Conservation (phyloP, 768 basidiomycete genomes). For the Tremella yokohamensis region DNA sequence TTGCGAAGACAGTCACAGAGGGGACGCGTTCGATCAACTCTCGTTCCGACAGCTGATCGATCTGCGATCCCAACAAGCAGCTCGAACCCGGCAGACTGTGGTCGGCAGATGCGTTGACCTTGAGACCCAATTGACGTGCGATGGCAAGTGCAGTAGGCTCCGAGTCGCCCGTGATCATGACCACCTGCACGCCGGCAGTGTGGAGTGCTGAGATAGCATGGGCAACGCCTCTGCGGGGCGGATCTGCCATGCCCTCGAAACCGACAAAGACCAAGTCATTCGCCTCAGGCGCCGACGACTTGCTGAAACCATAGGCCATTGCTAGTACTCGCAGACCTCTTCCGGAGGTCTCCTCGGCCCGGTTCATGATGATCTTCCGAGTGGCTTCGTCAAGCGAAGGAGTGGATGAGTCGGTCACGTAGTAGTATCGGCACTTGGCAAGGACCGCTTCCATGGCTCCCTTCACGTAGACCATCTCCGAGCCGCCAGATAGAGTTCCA, state of each 20-base stretch:
- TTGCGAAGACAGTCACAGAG: conserved; percentile 79
- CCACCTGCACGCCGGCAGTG: conserved; percentile 83
- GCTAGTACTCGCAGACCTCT: conserved; percentile 82
- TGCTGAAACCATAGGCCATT: conserved; percentile 74
- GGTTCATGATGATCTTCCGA: conserved; percentile 63
- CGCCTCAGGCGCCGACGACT: conserved; percentile 44
- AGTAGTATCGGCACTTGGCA: conserved; percentile 80
- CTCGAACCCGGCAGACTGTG: conserved; percentile 30
- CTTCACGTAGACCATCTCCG: conserved; percentile 83
- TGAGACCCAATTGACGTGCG: conserved; percentile 76
- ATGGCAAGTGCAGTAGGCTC: conserved; percentile 86
- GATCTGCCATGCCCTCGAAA: conserved; percentile 93
- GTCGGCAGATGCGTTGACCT: conserved; percentile 55
- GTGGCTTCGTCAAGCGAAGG: conserved; percentile 70
- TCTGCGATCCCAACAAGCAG: conserved; percentile 72
- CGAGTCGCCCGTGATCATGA: conserved; percentile 97
- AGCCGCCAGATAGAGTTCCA: conserved; percentile 61
- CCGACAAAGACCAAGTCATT: conserved; percentile 75
- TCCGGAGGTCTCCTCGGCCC: conserved; percentile 68
- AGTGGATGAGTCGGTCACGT: conserved; percentile 83
- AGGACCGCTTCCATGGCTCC: conserved; percentile 87
- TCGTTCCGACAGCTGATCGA: conserved; percentile 75
- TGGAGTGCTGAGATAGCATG: conserved; percentile 79
- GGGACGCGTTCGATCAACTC: conserved; percentile 81
- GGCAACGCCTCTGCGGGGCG: conserved; percentile 87